phyloP scores from a whole-genome alignment of 495 filamentous ascomycete species.

The Acidomyces sp. region DNA sequence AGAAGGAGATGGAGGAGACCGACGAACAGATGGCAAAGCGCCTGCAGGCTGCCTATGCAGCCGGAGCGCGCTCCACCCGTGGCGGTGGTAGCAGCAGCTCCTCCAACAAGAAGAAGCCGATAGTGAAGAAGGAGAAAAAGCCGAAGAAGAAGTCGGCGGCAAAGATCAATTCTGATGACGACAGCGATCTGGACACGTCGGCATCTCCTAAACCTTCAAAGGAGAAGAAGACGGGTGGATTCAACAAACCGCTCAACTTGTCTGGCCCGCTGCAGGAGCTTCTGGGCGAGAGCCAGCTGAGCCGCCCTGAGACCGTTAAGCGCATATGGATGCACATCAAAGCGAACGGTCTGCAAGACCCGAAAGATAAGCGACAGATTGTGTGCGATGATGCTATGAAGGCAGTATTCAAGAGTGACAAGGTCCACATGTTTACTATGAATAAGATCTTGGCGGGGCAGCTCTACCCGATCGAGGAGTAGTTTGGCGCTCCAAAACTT shows the following conservation, averaged over 20 bases:
- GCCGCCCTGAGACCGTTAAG: slow-evolving; percentile 89
- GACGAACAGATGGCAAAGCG: slow-evolving; percentile 56
- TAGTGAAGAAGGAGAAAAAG: slow-evolving; percentile 46
- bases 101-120: slow-evolving; percentile 31
- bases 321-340: slow-evolving; percentile 91
- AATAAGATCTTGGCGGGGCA: slow-evolving; percentile 67
- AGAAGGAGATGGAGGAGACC: slow-evolving; percentile 4
- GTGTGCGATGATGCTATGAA: slow-evolving; percentile 81
- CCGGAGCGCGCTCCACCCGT: slow-evolving; percentile 53
- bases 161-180: slow-evolving; percentile 63
- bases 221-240: slow-evolving; percentile 55
- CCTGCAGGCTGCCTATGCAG: slow-evolving; percentile 85
- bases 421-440: slow-evolving; percentile 97
- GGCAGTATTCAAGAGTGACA: slow-evolving; percentile 77
- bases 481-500: no score
- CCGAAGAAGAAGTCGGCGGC: slow-evolving; percentile 67
- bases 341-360: slow-evolving; percentile 74
- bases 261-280: slow-evolving; percentile 53
- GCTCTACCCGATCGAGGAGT: slow-evolving; percentile 39
- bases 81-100: slow-evolving; percentile 36
- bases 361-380: slow-evolving; percentile 80
- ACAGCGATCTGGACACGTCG: slow-evolving; percentile 53
- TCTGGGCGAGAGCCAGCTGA: slow-evolving; percentile 52
- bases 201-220: slow-evolving; percentile 35
- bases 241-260: slow-evolving; percentile 57